Evolutionary conservation across 2,329 filamentous ascomycete genomes (phyloP).

Genomic region (Mycocentrospora acerina): DNA sequence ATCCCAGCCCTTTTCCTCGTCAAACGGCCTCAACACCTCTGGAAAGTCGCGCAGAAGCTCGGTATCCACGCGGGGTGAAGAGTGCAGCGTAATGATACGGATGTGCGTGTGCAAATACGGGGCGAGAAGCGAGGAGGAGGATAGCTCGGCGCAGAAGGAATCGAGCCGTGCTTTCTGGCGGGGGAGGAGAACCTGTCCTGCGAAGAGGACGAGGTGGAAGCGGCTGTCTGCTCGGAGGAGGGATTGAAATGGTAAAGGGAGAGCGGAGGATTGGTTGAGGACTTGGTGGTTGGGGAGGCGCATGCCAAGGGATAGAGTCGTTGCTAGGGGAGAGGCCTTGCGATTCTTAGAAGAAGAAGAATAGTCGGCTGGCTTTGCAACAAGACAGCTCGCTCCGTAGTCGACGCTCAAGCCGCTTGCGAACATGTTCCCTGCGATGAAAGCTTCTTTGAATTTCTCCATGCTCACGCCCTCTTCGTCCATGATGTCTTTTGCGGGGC

Average conservation of each 20-base stretch:
- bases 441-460: slow-evolving; percentile 63
- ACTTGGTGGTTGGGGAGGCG: slow-evolving; percentile 62
- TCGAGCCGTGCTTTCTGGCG: slow-evolving; percentile 48
- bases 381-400: slow-evolving; percentile 58
- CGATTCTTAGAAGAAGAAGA: no score
- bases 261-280: slow-evolving; percentile 57
- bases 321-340: slow-evolving; percentile 49
- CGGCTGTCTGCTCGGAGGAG: slow-evolving; percentile 58
- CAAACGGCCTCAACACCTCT: slow-evolving; percentile 47
- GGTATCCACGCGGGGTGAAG: slow-evolving; percentile 51
- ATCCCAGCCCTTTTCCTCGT: slow-evolving; percentile 42
- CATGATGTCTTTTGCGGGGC: slow-evolving; percentile 59
- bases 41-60: slow-evolving; percentile 47
- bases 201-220: slow-evolving; percentile 63
- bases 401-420: slow-evolving; percentile 60
- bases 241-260: slow-evolving; percentile 62
- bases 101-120: slow-evolving; percentile 54
- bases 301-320: slow-evolving; percentile 57
- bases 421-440: slow-evolving; percentile 61
- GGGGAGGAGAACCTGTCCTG: slow-evolving; percentile 55
- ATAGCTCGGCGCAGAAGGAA: slow-evolving; percentile 52
- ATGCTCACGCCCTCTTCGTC: slow-evolving; percentile 64
- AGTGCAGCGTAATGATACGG: slow-evolving; percentile 64
- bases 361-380: slow-evolving; percentile 54
- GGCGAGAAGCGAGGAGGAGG: slow-evolving; percentile 44